Percentiles rank a stretch among this genome's conserved stretches.
These are phyloP conservation scores for Sporobolomyces roseus DNA, from an alignment of 768 basidiomycete species.

Conservation along the genomic window DNA sequence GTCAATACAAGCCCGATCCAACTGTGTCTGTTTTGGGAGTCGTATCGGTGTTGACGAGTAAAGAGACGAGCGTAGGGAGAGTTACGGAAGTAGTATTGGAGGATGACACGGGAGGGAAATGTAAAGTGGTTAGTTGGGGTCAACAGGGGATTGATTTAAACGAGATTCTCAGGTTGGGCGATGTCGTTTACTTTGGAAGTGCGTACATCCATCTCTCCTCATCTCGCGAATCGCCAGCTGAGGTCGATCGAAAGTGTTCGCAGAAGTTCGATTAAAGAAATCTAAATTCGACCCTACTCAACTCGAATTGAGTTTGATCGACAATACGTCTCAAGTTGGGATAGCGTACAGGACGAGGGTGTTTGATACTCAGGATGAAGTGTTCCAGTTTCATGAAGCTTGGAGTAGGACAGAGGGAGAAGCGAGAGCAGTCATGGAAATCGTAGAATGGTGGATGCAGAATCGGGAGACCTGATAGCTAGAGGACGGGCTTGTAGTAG, in stretches of 20 bases:
- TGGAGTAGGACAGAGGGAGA: neutral
- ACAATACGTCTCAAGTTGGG: neutral
- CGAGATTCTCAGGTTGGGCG: neutral
- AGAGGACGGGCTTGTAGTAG: too few relatives aligned
- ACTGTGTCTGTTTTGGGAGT: slow-evolving; percentile 10
- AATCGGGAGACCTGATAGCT: too few relatives aligned
- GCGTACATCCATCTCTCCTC: neutral
- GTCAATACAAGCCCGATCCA: too few relatives aligned
- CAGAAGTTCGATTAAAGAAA: neutral
- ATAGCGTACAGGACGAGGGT: slow-evolving; percentile 17
- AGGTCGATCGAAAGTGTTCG: neutral
- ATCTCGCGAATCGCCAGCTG: neutral
- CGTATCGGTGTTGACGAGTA: neutral
- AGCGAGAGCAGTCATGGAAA: slow-evolving; percentile 1
- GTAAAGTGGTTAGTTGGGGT: slow-evolving; percentile 12
- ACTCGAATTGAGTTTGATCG: slow-evolving; percentile 11
- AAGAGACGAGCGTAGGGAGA: neutral
- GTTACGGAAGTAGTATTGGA: neutral
- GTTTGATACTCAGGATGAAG: neutral
- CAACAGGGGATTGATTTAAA: neutral
- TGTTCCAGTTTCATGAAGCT: slow-evolving; percentile 8
- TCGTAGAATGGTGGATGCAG: slow-evolving; percentile 5
- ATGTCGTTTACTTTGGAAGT: slow-evolving; percentile 31
- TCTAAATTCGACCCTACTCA: neutral
- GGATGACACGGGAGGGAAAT: slow-evolving; percentile 7